Evolutionary conservation across 805 yeast genomes (phyloP).

Genomic region (Saccharomycopsis selenospora): DNA sequence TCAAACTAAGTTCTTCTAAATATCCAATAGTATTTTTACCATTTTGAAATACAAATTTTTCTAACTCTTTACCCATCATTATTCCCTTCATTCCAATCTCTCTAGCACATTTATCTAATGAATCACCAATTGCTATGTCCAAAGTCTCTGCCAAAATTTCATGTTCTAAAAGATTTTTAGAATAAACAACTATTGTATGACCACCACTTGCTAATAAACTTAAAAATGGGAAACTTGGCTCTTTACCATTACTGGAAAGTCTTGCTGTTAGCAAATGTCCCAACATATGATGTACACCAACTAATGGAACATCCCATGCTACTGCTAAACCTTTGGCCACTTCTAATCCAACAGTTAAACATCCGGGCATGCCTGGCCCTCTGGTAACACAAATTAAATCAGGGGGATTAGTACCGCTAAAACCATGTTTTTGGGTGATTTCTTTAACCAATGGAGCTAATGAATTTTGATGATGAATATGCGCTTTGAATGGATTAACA

Average conservation of each 20-base stretch:
- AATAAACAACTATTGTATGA: slow-evolving; percentile 80
- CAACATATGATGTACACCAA: slow-evolving; percentile 95
- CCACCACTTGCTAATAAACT: slow-evolving; percentile 88
- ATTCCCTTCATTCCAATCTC: slow-evolving; percentile 67
- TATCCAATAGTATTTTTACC: slow-evolving; percentile 19
- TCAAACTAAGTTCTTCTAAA: slow-evolving; percentile 3
- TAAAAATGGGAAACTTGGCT: slow-evolving; percentile 58
- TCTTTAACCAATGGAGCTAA: slow-evolving; percentile 46
- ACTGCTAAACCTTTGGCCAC: slow-evolving; percentile 77
- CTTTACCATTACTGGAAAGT: slow-evolving; percentile 34
- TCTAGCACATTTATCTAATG: slow-evolving; percentile 88
- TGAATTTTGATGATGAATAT: slow-evolving; percentile 61
- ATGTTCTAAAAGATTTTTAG: slow-evolving; percentile 55
- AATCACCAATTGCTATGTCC: slow-evolving; percentile 92
- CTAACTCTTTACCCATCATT: slow-evolving; percentile 83
- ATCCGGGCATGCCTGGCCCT: slow-evolving; percentile 96
- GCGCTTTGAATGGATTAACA: slow-evolving; percentile 79
- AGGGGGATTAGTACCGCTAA: slow-evolving; percentile 22
- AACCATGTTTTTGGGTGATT: slow-evolving; percentile 31
- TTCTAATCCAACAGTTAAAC: slow-evolving; percentile 74
- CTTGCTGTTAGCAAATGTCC: slow-evolving; percentile 78
- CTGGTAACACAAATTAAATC: slow-evolving; percentile 84
- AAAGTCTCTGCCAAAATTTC: slow-evolving; percentile 64
- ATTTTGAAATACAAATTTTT: slow-evolving; percentile 37
- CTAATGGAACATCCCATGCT: slow-evolving; percentile 69